Conservation (phyloP, 441 rosid species). For the Pelargonium australe region DNA sequence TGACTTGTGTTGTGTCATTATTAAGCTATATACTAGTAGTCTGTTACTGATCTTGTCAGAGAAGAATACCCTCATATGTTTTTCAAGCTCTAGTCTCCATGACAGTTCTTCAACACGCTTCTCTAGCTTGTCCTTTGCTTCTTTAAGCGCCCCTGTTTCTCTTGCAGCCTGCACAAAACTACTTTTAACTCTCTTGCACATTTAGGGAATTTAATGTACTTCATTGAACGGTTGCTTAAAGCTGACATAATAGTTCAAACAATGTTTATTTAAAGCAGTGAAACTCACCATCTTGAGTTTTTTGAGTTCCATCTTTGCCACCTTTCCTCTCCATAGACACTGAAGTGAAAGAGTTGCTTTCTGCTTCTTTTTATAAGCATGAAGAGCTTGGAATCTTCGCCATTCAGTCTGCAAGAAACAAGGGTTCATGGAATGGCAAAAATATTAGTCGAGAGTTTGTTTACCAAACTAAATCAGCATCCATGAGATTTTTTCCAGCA, state of each 20-base stretch:
- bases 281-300: conserved; percentile 52
- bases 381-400: conserved; percentile 44
- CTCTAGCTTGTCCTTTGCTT: conserved; percentile 75
- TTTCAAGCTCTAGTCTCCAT: conserved; percentile 66
- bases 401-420: conserved; percentile 41
- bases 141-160: conserved; percentile 75
- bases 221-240: background rate
- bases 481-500: background rate
- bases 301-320: conserved; percentile 61
- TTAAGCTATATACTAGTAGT: background rate
- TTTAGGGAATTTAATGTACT: background rate
- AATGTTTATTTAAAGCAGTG: conserved; percentile 5
- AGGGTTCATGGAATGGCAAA: conserved; percentile 10
- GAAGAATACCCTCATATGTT: conserved; percentile 47
- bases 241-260: conserved; percentile 9
- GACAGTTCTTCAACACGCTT: conserved; percentile 70
- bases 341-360: conserved; percentile 50
- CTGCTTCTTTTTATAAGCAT: conserved; percentile 35
- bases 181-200: conserved; percentile 7
- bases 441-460: background rate
- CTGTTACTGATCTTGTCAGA: background rate
- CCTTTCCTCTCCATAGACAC: conserved; percentile 57
- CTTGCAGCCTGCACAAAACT: conserved; percentile 56
- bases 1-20: background rate
- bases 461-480: background rate